Evolutionary conservation across 768 basidiomycete genomes (phyloP).

Genomic region (Trichaptum fuscoviolaceum): DNA sequence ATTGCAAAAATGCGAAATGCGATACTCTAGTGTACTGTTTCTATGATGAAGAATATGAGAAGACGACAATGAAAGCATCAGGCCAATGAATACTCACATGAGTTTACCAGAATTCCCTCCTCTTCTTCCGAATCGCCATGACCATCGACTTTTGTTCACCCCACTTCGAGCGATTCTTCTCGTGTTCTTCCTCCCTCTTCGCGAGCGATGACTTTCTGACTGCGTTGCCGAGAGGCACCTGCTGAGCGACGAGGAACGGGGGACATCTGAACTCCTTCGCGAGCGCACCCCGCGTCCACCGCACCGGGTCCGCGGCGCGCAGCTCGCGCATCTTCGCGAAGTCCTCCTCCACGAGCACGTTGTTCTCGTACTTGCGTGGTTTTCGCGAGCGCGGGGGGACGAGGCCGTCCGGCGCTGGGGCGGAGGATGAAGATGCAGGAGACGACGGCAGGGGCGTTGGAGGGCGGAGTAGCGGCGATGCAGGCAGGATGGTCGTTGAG

Average conservation of each 20-base stretch:
- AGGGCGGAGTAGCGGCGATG: conserved; percentile 62
- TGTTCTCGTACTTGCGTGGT: conserved; percentile 19
- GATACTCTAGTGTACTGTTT: no score
- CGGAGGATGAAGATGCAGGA: conserved; percentile 34
- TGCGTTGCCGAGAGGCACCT: conserved; percentile 56
- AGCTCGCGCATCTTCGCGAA: conserved; percentile 55
- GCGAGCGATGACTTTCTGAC: conserved; percentile 38
- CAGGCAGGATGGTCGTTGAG: conserved; percentile 63
- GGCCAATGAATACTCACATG: not conserved
- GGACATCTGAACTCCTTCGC: conserved; percentile 76
- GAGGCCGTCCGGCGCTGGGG: conserved; percentile 24
- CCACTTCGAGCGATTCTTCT: conserved; percentile 51
- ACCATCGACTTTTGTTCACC: conserved; percentile 61
- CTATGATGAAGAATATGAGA: no score
- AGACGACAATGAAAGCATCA: no score
- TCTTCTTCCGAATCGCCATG: conserved; percentile 59
- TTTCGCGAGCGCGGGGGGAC: conserved; percentile 22
- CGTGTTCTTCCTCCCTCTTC: conserved; percentile 43
- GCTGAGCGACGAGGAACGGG: conserved; percentile 54
- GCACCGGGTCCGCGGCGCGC: conserved; percentile 48
- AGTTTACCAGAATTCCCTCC: conserved; percentile 66
- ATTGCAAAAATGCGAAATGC: no score
- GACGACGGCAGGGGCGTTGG: conserved; percentile 19
- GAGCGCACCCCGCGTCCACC: conserved; percentile 59
- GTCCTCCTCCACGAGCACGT: conserved; percentile 45